Evolutionary conservation across 352 stramenopile genomes (phyloP), one percentile per base, ranked within the genome.

Genomic region (Peronospora destructor): DNA sequence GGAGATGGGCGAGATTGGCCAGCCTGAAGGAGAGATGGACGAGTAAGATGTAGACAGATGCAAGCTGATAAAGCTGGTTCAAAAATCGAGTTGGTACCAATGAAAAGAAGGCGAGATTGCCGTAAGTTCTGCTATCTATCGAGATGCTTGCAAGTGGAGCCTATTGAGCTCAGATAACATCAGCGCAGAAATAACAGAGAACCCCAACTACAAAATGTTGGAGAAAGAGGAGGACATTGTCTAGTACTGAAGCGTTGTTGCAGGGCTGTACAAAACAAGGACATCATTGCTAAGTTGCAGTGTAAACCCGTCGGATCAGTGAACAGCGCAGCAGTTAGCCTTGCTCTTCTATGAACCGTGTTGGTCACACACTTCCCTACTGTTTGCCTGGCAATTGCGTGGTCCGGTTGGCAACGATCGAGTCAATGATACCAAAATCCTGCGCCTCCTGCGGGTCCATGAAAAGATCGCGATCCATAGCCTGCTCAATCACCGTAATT

Each of bases 401-500:
- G 0, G 56, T 75, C 21, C 82, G 71, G 58, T 83, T 88, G 35
- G 59, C 47, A 56, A 92, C 78, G 64, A 92, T 88, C 0, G 73
- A 73, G 61, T 93, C 83, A 46, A 93, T 84, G 35, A 93, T 80
- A 25, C 83, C 83, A 55, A 93, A 93, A 37, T 87, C 78, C 13
- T 84, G 62, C 13, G 83, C 83, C 34, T 77, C 68, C 17, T 64
- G 53, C 2, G 83, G 70, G 45, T 94, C 81, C 78, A 94, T 88
- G 64, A 93, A 93, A 17, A 90, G 56, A 53, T 93, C 83, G 49
- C 83, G 72, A 53, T 93, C 83, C 83, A 93, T 91, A 7, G 80
- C 80, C 50, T 87, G 81, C 66, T 93, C 83, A 43, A 93, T 93
- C 45, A 75, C 61, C 13, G 67, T 68, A n/a, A 93, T 58, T 2